Evolutionary conservation across 2,329 filamentous ascomycete genomes (phyloP), one percentile per base, ranked within the genome.

Genomic region (Pseudomassariella vexata): DNA sequence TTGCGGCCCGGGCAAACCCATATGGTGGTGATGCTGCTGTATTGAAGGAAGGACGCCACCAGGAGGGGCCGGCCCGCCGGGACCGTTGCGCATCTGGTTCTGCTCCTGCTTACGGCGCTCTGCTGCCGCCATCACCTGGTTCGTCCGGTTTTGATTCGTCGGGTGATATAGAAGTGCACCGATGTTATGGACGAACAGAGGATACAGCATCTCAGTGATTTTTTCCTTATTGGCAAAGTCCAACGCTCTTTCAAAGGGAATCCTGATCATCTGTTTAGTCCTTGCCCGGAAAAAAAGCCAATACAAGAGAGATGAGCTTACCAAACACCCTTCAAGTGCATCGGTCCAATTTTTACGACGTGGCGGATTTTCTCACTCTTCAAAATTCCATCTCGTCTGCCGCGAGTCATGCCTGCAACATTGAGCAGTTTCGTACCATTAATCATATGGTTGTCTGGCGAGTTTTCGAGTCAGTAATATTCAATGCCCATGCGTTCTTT

Each of bases 141-240:
- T 88, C 28, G 82, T 86, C 46, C 86, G 73, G 44, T 66, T 84
- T 53, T 88, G 83, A 56, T 95, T 95, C 24, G 85, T 82, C 1
- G 92, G 90, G 56, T 96, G 90, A 59, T 95, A 96, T 30, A 96
- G 74, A 43, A 96, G 70, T 36, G 87, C 84, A 38, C 87, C 87
- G 55, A 96, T 96, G 62, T 96, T 94, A 62, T 96, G 89, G 23
- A 96, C 92, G 57, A 98, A 98, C 29, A 98, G 70, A 32, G 92
- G 92, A 59, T 96, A 98, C 34, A 96, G 66, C 28, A 89, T 68
- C 62, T 96, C 90, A 0, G 92, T 96, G 43, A 96, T 98, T 66
- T 96, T 96, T 62, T 98, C 92, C 72, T 95, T 96, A 68, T 98
- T 98, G 44, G 92, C 92, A 56, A 98, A 96, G 50, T 96, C 92